Conservation (phyloP, 2,329 filamentous ascomycete genomes). For the Sphaerostilbella broomeana region DNA sequence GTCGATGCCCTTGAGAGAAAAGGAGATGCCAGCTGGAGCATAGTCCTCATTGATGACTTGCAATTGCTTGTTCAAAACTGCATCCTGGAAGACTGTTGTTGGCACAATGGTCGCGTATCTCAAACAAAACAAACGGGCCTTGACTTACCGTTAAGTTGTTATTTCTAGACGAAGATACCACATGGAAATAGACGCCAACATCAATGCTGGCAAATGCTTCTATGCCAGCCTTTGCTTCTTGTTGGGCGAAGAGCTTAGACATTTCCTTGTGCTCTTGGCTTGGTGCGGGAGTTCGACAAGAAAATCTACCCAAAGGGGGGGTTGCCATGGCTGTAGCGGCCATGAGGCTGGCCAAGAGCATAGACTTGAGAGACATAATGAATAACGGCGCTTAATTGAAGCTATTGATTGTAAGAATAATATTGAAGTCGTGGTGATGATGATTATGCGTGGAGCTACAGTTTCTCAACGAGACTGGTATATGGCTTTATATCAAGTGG, state of each 20-base stretch:
- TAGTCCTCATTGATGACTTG: conserved; percentile 37
- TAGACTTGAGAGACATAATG: conserved; percentile 15
- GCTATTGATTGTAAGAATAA: neutral
- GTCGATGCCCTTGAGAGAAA: conserved; percentile 34
- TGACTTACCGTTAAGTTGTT: no score
- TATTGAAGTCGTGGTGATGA: neutral
- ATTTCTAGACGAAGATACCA: conserved; percentile 27
- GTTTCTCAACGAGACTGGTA: no score
- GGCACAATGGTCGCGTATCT: neutral
- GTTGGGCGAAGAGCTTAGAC: conserved; percentile 14
- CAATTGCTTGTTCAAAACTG: conserved; percentile 1
- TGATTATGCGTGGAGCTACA: no score
- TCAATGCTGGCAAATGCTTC: conserved; percentile 21
- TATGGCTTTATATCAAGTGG: no score
- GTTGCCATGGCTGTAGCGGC: conserved; percentile 12
- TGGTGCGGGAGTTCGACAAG: conserved; percentile 17
- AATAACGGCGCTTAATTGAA: no score
- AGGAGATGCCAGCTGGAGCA: conserved; percentile 34
- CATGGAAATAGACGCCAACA: conserved; percentile 32
- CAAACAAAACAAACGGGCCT: neutral
- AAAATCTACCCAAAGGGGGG: neutral
- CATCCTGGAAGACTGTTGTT: neutral
- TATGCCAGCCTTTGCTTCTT: conserved; percentile 14
- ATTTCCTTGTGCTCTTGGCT: conserved; percentile 15
- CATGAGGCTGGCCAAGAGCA: conserved; percentile 16